Percentiles rank a stretch among this genome's conserved stretches.
Evolutionary conservation across 2,329 filamentous ascomycete species (phyloP).

Genomic region (Colletotrichum musae): DNA sequence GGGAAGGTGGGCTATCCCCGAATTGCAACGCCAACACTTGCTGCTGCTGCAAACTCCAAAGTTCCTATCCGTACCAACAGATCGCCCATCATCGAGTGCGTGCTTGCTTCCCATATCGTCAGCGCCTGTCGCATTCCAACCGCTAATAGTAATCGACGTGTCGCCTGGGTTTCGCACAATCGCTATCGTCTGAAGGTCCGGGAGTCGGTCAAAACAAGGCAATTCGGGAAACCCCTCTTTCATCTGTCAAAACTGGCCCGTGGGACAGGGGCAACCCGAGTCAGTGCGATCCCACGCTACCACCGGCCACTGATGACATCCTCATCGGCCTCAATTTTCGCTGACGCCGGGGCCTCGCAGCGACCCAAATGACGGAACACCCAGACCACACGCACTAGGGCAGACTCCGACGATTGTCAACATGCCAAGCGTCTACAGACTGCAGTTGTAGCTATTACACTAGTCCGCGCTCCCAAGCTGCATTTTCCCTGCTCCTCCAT

Average conservation of each 20-base stretch:
- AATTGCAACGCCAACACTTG: neutral
- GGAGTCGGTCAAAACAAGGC: constrained; percentile 27
- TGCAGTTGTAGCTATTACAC: neutral
- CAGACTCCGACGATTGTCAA: constrained; percentile 1
- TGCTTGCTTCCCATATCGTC: neutral
- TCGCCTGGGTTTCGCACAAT: constrained; percentile 10
- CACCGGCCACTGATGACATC: constrained; percentile 28
- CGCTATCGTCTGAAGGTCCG: neutral
- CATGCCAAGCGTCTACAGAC: neutral
- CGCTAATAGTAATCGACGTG: neutral
- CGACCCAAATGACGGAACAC: constrained; percentile 23
- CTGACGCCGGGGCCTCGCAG: constrained; percentile 15
- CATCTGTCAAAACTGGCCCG: constrained; percentile 17
- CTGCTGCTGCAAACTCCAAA: constrained; percentile 14
- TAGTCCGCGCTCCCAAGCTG: too few species aligned
- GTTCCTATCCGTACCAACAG: too few species aligned
- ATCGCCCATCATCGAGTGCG: too few species aligned
- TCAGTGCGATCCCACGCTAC: constrained; percentile 27
- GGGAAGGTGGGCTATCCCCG: constrained; percentile 4
- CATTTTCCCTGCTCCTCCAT: neutral
- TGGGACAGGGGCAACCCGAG: constrained; percentile 30
- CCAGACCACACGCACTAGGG: neutral
- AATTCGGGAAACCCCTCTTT: constrained; percentile 2
- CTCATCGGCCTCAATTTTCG: constrained; percentile 13
- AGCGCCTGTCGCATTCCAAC: neutral